Percentiles rank a stretch among this genome's conserved stretches.
Conservation (phyloP, 345 rosid genomes). For the Durio zibethinus region DNA sequence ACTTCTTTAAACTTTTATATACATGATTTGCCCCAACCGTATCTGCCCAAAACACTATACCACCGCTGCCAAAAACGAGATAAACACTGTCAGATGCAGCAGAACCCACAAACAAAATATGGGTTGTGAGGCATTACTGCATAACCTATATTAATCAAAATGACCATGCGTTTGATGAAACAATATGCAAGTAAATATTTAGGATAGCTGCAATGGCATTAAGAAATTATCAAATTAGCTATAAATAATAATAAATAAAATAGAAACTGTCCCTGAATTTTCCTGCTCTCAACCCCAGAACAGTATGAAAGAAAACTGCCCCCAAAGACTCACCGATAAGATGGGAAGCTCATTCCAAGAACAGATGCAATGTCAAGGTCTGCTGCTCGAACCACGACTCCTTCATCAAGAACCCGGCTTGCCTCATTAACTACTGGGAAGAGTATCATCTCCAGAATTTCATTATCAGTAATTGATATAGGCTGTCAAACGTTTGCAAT, state of each 20-base stretch:
- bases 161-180: not conserved
- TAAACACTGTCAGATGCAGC: not conserved
- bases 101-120: no score
- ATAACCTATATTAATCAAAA: not conserved
- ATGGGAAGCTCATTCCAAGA: constrained; percentile 97
- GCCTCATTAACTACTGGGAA: constrained; percentile 93
- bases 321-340: constrained; percentile 60
- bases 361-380: constrained; percentile 91
- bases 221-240: not conserved
- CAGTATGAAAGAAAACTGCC: not conserved
- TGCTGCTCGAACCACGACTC: constrained; percentile 72
- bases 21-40: constrained; percentile 57
- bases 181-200: not conserved
- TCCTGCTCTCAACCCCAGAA: not conserved
- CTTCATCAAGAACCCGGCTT: constrained; percentile 87
- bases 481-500: constrained; percentile 49
- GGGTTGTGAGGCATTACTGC: not conserved
- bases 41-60: constrained; percentile 92
- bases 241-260: not conserved
- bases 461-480: constrained; percentile 66
- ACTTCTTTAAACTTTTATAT: constrained; percentile 60
- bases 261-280: not conserved
- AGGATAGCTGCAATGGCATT: not conserved
- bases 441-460: constrained; percentile 82
- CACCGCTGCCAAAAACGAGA: constrained; percentile 57